Evolutionary conservation across 73 alveolate genomes (phyloP), one percentile per base, ranked within the genome.

Genomic region (Diophrys appendiculata): DNA sequence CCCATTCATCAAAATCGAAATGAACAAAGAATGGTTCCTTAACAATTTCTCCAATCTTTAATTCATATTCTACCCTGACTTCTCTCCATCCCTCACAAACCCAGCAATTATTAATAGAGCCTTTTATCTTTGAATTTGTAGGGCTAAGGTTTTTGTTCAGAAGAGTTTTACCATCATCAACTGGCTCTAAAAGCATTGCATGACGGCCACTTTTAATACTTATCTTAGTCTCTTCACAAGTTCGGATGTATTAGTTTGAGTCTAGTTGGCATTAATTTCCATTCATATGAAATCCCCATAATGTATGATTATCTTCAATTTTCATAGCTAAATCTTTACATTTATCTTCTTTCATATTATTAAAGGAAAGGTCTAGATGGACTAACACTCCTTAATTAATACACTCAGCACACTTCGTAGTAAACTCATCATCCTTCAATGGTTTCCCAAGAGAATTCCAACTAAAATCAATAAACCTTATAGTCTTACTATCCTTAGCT

Each of bases 41-140:
- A 30, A 70, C 78, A 31, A 67, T 33, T 33, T 33, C 34, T 1
- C 78, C 78, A 29, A 33, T 67, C 13, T n/a, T 33, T 18, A 81
- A 88, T 56, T 89, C 88, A 80, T 90, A 93, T n/a, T n/a, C n/a
- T n/a, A n/a, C n/a, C 78, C 83, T 90, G 3, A 82, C 80, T 77
- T 93, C 96, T 64, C 93, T 78, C 98, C 98, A 93, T n/a, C 98
- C 98, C 75, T 93, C 98, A 71, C 98, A 93, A 28, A 93, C 83
- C 98, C 98, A 93, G 72, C 98, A 93, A 54, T 86, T 83, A n/a
- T 72, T 26, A 32, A 35, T n/a, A 1, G 89, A 79, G n/a, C n/a
- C n/a, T n/a, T n/a, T n/a, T n/a, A n/a, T n/a, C 43, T 80, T 72
- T 2, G 73, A 33, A 55, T 72, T 72, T 5, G 60, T 31, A 24